A percentile compares a stretch with the other conserved stretches of the same genome.
phyloP scores from a whole-genome alignment of 2,329 filamentous ascomycete genomes.

The Diaporthe capsici region DNA sequence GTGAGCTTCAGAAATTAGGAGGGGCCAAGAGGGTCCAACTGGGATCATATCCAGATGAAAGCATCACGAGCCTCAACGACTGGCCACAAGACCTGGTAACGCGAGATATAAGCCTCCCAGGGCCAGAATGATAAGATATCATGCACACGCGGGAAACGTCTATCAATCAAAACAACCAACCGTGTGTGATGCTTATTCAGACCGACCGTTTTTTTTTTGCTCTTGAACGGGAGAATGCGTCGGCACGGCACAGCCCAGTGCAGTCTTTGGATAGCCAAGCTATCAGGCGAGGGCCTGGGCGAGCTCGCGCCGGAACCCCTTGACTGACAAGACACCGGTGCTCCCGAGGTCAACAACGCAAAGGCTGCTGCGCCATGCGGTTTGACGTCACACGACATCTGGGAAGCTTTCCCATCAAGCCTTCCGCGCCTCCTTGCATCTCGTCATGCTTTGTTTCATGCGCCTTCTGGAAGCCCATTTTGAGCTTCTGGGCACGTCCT shows the following conservation, averaged over 20 bases:
- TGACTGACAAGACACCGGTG: slow-evolving; percentile 18
- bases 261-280: neutral
- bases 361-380: slow-evolving; percentile 15
- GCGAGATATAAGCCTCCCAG: neutral
- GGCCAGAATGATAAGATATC: neutral
- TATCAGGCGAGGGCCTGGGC: neutral
- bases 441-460: slow-evolving; percentile 4
- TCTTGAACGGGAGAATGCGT: neutral
- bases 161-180: slow-evolving; percentile 18
- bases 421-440: neutral
- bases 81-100: slow-evolving; percentile 30
- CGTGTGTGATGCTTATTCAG: slow-evolving; percentile 13
- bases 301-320: slow-evolving; percentile 2
- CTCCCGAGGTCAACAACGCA: slow-evolving; percentile 9
- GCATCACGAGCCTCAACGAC: slow-evolving; percentile 37
- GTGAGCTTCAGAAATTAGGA: slow-evolving; percentile 27
- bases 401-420: slow-evolving; percentile 3
- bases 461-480: slow-evolving; percentile 15
- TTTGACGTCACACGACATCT: slow-evolving; percentile 39
- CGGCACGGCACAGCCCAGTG: slow-evolving; percentile 13
- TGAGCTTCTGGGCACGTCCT: slow-evolving; percentile 8
- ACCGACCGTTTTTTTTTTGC: neutral
- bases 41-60: slow-evolving; percentile 4
- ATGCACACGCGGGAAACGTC: slow-evolving; percentile 3
- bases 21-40: slow-evolving; percentile 24